Percentiles rank a stretch among this genome's conserved stretches.
phyloP scores from a whole-genome alignment of 805 yeast species.

The Monosporozyma unispora region DNA sequence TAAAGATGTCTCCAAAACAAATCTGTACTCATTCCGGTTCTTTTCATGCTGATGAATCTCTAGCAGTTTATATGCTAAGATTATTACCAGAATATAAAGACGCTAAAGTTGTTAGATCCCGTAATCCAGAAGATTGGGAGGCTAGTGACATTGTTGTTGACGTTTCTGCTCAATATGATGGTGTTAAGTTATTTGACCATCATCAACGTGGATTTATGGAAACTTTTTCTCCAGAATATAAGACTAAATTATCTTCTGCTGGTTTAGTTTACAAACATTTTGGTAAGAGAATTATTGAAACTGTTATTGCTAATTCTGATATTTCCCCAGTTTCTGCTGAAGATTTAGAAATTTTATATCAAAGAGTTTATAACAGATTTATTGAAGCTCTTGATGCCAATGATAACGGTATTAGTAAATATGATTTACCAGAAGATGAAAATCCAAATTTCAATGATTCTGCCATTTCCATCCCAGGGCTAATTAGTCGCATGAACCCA shows the following conservation, averaged over 20 bases:
- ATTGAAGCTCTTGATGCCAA: constrained; percentile 91
- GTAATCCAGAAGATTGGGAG: constrained; percentile 78
- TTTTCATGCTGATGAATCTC: constrained; percentile 94
- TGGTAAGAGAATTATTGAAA: constrained; percentile 58
- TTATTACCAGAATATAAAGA: constrained; percentile 58
- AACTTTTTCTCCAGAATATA: constrained; percentile 52
- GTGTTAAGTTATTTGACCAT: constrained; percentile 81
- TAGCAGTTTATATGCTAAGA: constrained; percentile 82
- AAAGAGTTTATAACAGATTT: constrained; percentile 75
- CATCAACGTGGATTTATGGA: constrained; percentile 89
- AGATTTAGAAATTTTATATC: constrained; percentile 56
- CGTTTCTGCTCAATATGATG: constrained; percentile 78
- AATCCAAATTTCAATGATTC: constrained; percentile 61
- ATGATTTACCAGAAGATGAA: constrained; percentile 36
- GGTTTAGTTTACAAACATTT: constrained; percentile 86
- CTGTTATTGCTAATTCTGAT: constrained; percentile 34
- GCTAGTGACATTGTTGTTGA: constrained; percentile 87
- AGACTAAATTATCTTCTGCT: constrained; percentile 85
- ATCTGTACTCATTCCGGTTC: constrained; percentile 90
- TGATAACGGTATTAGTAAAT: constrained; percentile 84
- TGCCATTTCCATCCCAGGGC: constrained; percentile 66
- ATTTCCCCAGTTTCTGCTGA: constrained; percentile 11
- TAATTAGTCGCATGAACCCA: constrained; percentile 77
- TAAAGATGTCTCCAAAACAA: constrained; percentile 26
- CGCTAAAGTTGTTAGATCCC: constrained; percentile 69